phyloP scores from a whole-genome alignment of 208 protist species.

The Leishmania guyanensis region DNA sequence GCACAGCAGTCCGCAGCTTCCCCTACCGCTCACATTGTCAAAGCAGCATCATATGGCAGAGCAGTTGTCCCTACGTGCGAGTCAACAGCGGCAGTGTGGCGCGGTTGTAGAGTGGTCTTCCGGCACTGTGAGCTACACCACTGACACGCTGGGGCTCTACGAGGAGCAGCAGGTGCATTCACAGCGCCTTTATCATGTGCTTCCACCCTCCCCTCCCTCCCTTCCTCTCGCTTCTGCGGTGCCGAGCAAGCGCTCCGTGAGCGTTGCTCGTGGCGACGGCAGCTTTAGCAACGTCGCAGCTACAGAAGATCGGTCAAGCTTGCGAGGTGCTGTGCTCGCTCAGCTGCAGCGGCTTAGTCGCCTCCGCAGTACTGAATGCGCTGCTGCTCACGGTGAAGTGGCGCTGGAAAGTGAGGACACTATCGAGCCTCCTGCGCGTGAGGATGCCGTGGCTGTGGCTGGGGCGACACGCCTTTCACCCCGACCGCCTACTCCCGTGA shows the following conservation, averaged over 20 bases:
- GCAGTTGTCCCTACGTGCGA: not conserved
- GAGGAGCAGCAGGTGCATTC: conserved; percentile 49
- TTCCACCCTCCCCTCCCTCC: conserved; percentile 13
- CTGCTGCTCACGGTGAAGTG: not conserved
- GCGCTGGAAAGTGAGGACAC: not conserved
- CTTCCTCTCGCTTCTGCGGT: not conserved
- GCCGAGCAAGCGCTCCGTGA: not conserved
- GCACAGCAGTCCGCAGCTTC: not conserved
- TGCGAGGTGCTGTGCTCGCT: conserved; percentile 43
- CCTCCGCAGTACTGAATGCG: not conserved
- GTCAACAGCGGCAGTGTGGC: conserved; percentile 10
- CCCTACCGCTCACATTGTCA: not conserved
- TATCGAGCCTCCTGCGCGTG: not conserved
- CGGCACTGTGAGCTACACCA: conserved; percentile 61
- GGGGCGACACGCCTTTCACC: not conserved
- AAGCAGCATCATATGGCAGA: not conserved
- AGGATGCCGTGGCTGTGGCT: not conserved
- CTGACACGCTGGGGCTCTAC: conserved; percentile 61
- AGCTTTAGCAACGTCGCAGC: not conserved
- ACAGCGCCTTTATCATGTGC: conserved; percentile 51
- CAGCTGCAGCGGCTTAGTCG: conserved; percentile 54
- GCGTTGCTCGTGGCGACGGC: not conserved
- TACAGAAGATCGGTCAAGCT: conserved; percentile 21
- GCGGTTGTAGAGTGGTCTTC: conserved; percentile 67
- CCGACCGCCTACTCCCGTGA: not conserved